Percentiles rank a stretch among this genome's conserved stretches.
Conservation (phyloP, 225 moss, liverwort and hornwort species). For the Antitrichia curtipendula region DNA sequence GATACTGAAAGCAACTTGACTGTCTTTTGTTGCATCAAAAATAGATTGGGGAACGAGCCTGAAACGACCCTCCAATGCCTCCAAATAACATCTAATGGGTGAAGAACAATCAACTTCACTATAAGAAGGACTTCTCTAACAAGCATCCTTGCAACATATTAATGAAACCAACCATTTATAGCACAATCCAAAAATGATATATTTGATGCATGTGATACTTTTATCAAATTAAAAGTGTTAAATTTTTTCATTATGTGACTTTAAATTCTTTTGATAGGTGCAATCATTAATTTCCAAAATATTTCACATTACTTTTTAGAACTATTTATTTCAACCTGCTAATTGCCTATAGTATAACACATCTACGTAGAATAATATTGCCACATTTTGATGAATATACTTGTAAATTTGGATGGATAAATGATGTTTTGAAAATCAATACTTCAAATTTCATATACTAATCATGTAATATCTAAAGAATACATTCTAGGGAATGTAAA, state of each 20-base stretch:
- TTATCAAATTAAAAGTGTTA: not conserved
- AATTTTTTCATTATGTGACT: not conserved
- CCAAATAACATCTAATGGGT: too few relatives aligned
- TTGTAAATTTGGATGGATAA: not conserved
- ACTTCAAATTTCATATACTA: not conserved
- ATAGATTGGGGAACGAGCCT: too few relatives aligned
- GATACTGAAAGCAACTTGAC: too few relatives aligned
- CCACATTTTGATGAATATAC: not conserved
- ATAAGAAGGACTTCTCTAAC: accelerated
- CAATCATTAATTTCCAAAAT: not conserved
- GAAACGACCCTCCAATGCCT: too few relatives aligned
- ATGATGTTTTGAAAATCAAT: not conserved
- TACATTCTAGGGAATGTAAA: not conserved
- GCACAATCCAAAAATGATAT: too few relatives aligned
- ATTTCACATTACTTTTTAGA: not conserved
- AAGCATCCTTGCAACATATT: too few relatives aligned
- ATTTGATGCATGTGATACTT: not conserved
- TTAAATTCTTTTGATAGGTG: not conserved
- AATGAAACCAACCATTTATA: not conserved
- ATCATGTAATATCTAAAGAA: not conserved
- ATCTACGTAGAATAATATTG: not conserved
- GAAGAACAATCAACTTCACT: not conserved
- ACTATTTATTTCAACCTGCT: not conserved
- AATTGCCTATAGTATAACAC: accelerated
- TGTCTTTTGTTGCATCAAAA: too few relatives aligned